phyloP scores from a whole-genome alignment of 2,329 filamentous ascomycete genomes.

The Onygenales sp. region DNA sequence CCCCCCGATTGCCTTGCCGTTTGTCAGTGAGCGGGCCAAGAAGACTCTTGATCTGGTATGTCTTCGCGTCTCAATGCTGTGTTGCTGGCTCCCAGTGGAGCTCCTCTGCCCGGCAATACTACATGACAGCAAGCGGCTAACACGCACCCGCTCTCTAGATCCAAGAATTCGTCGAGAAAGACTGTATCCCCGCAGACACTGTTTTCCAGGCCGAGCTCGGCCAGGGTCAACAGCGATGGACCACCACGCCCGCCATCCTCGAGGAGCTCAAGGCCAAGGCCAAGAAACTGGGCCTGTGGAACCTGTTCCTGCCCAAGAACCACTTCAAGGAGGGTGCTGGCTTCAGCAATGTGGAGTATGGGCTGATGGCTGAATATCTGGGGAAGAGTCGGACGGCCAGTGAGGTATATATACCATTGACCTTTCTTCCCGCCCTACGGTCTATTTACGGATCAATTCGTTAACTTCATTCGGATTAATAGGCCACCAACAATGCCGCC shows the following conservation, averaged over 20 bases:
- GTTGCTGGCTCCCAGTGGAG: no score
- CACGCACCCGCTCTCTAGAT: constrained; percentile 42
- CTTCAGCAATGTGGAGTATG: constrained; percentile 93
- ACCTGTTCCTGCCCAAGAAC: constrained; percentile 91
- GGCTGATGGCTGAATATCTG: constrained; percentile 91
- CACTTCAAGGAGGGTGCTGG: constrained; percentile 94
- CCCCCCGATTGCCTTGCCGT: constrained; percentile 48
- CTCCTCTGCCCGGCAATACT: background rate
- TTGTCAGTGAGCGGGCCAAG: constrained; percentile 75
- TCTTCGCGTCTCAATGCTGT: background rate
- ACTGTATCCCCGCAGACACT: constrained; percentile 79
- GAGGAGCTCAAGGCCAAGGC: constrained; percentile 86
- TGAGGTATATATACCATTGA: constrained; percentile 39
- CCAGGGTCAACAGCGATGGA: constrained; percentile 66
- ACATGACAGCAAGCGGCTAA: constrained; percentile 3
- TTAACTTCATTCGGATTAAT: constrained; percentile 1
- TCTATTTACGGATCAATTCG: background rate
- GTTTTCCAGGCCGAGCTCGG: constrained; percentile 74
- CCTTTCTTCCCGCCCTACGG: background rate
- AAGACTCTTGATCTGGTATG: constrained; percentile 67
- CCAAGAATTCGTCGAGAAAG: constrained; percentile 93
- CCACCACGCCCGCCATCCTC: constrained; percentile 66
- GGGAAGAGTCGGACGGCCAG: constrained; percentile 77
- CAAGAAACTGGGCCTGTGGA: constrained; percentile 80
- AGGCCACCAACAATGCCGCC: constrained; percentile 78